Conservation (phyloP, 2,329 filamentous ascomycete genomes). For the Thielaviopsis euricoi region DNA sequence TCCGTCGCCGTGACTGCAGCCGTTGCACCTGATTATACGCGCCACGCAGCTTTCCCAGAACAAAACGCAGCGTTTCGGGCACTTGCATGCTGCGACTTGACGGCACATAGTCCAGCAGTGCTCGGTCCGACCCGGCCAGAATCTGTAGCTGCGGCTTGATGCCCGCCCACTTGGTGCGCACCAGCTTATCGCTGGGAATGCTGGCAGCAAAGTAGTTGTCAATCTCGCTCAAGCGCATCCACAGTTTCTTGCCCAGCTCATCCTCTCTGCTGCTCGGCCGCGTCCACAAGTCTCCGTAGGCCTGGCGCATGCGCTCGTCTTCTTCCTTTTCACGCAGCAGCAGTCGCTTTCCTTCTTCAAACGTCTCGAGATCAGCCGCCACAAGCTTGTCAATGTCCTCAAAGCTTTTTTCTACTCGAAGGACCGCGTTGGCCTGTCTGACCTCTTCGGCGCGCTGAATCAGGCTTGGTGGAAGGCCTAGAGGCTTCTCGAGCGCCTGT, state of each 20-base stretch:
- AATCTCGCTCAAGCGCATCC: constrained; percentile 60
- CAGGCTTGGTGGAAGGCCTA: constrained; percentile 72
- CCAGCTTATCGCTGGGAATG: constrained; percentile 37
- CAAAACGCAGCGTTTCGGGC: constrained; percentile 62
- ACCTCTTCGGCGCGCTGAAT: constrained; percentile 89
- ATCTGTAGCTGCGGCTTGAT: constrained; percentile 61
- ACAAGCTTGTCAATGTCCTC: constrained; percentile 86
- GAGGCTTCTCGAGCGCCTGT: constrained; percentile 85
- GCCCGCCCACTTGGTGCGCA: constrained; percentile 62
- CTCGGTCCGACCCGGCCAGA: constrained; percentile 62
- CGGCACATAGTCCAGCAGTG: constrained; percentile 76
- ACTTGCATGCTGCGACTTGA: constrained; percentile 66
- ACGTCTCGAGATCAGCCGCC: constrained; percentile 57
- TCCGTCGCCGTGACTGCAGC: constrained; percentile 63
- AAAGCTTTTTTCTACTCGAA: constrained; percentile 61
- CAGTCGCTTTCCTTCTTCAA: constrained; percentile 67
- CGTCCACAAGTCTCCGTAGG: constrained; percentile 72
- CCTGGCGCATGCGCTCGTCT: constrained; percentile 57
- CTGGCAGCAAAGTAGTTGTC: constrained; percentile 66
- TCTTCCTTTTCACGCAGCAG: constrained; percentile 69
- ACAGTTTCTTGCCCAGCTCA: constrained; percentile 49
- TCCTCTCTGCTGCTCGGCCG: constrained; percentile 55
- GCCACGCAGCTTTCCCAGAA: constrained; percentile 59
- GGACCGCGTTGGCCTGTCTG: constrained; percentile 72
- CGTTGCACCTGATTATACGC: constrained; percentile 73